Percentiles rank a stretch among this genome's conserved stretches.
phyloP scores from a whole-genome alignment of 352 stramenopile species.

The Phytopythium montanum region DNA sequence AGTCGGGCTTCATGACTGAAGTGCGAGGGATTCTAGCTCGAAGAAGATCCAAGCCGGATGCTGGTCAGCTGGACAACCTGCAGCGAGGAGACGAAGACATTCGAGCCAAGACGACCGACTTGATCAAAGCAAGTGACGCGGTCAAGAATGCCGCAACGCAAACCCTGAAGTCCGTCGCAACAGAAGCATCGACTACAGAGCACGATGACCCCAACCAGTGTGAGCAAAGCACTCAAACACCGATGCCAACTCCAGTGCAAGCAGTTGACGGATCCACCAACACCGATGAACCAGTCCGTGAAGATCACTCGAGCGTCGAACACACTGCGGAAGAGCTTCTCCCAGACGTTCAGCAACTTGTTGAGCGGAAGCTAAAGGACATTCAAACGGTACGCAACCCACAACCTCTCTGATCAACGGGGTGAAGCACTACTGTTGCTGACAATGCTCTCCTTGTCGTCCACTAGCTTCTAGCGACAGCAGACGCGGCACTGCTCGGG shows the following conservation, averaged over 20 bases:
- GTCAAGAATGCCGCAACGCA: background rate
- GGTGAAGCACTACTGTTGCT: background rate
- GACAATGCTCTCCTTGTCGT: background rate
- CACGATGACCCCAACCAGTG: background rate
- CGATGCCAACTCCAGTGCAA: background rate
- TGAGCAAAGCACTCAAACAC: background rate
- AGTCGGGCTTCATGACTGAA: slow-evolving; percentile 14
- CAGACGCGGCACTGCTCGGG: slow-evolving; percentile 14
- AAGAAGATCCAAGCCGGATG: slow-evolving; percentile 5
- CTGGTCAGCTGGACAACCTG: background rate
- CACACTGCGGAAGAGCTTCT: background rate
- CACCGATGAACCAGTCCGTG: background rate
- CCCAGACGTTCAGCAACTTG: background rate
- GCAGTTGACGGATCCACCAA: background rate
- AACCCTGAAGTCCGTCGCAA: too few species aligned
- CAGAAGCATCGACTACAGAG: background rate
- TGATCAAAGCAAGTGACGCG: background rate
- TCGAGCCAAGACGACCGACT: too few species aligned
- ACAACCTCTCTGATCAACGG: background rate
- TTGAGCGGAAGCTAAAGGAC: slow-evolving; percentile 15
- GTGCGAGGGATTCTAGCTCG: slow-evolving; percentile 13
- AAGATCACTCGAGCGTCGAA: background rate
- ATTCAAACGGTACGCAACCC: slow-evolving; percentile 22
- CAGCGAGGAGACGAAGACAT: background rate
- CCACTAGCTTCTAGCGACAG: slow-evolving; percentile 29